phyloP scores from a whole-genome alignment of 1,139 yeast genomes.

The Wickerhamiella infanticola region DNA sequence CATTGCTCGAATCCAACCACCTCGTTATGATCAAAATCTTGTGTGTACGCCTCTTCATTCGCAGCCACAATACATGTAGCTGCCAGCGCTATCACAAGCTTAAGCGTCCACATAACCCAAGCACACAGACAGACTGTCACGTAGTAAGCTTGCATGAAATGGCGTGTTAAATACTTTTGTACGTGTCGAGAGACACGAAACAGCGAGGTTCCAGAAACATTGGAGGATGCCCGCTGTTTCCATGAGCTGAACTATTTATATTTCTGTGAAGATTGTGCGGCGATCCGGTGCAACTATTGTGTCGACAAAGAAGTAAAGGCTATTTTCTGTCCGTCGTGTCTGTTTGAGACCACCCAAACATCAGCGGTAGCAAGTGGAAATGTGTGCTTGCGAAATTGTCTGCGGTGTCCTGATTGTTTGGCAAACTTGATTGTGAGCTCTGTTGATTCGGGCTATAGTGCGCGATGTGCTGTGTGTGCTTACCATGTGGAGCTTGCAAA shows the following conservation, averaged over 20 bases:
- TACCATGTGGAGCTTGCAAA: constrained; percentile 6
- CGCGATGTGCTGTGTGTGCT: constrained; percentile 10
- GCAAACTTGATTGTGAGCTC: constrained; percentile 5
- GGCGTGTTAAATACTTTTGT: constrained; percentile 5
- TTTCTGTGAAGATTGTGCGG: constrained; percentile 13
- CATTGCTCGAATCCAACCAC: not conserved
- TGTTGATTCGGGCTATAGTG: constrained; percentile 2
- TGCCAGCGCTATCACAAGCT: too few relatives aligned
- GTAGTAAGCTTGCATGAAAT: not conserved
- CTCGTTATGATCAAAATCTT: not conserved
- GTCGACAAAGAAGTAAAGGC: constrained; percentile 11
- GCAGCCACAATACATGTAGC: too few relatives aligned
- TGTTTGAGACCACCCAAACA: constrained; percentile 9
- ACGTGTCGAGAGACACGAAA: constrained; percentile 7
- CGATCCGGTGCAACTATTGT: constrained; percentile 15
- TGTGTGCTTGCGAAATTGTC: constrained; percentile 14
- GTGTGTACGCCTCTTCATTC: too few relatives aligned
- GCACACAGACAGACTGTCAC: too few relatives aligned
- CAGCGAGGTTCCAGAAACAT: constrained; percentile 4
- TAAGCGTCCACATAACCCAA: too few relatives aligned
- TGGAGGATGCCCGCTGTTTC: constrained; percentile 8
- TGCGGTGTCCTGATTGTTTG: constrained; percentile 14
- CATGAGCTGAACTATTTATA: constrained; percentile 10
- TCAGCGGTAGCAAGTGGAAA: constrained; percentile 9
- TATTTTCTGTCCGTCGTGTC: constrained; percentile 14